These are phyloP conservation scores for Cinchona pubescens DNA, from an alignment of 257 asterid genomes.

Conservation along the genomic window DNA sequence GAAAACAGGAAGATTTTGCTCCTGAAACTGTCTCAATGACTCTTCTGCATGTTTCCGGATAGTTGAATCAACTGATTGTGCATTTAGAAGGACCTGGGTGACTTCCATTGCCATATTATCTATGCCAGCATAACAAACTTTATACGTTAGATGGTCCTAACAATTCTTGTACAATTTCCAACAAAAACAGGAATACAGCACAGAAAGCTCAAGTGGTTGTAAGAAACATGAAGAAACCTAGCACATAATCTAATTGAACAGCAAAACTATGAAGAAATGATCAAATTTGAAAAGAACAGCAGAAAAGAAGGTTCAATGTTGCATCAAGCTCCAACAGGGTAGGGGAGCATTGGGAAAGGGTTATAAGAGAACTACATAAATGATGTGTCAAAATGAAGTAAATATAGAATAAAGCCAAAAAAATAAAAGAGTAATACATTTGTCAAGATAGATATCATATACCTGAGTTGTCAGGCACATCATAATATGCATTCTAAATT, in stretches of 20 bases:
- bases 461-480: not conserved
- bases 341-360: not conserved
- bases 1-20: slow-evolving; percentile 76
- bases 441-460: not conserved
- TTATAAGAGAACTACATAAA: not conserved
- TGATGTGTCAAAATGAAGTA: not conserved
- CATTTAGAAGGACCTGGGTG: slow-evolving; percentile 75
- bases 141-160: slow-evolving; percentile 13
- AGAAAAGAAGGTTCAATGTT: not conserved
- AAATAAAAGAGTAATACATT: not conserved
- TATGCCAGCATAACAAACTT: slow-evolving; percentile 28
- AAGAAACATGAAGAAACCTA: not conserved
- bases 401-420: not conserved
- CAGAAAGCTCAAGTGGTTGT: not conserved
- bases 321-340: not conserved
- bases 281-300: not conserved
- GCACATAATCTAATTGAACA: not conserved
- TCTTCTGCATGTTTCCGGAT: slow-evolving; percentile 76
- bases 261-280: not conserved
- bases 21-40: slow-evolving; percentile 73
- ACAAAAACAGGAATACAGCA: not conserved
- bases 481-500: not conserved
- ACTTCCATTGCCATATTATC: slow-evolving; percentile 68
- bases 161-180: not conserved
- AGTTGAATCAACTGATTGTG: slow-evolving; percentile 71